Base-by-base conservation (phyloP, 2,329 filamentous ascomycete genomes). In the Neonectria hederae region DNA sequence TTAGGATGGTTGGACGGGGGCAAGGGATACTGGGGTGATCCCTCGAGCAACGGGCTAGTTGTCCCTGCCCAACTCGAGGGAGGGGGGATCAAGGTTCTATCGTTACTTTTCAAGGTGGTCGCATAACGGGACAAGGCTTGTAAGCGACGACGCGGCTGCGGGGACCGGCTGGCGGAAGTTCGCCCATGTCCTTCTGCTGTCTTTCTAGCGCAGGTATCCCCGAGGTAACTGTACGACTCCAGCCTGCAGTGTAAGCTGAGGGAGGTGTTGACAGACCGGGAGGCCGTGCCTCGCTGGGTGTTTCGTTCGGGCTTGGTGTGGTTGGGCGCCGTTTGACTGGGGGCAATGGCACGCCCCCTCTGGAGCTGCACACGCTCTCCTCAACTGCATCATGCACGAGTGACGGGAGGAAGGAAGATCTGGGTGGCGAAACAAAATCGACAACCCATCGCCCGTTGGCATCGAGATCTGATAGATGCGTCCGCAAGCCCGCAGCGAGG, bases 31-130 rank as follows among this genome's bases (percentile, higher is more conserved):
- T 46, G 59, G 70, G 70, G 66, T 72, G 49, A 56, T 43, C 62
- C 63, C 64, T 65, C 55, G 46, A 66, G 38, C 40, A 56, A 40
- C 45, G 54, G 62, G 48, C 61, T 60, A 65, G 63, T 46, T 65
- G 60, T 66, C 64, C 62, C 64, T 68, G 65, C 70, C 68, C 69
- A 69, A 67, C 65, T 49, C 24, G 35, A 54, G 46, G 48, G 63
- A 43, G 63, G 46, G 65, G 54, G 64, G 67, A 71, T 65, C 69
- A 72, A 69, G 69, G 65, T 70, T 72, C 65, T 69, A 67, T 49
- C 32, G 32, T 45, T 38, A n/a, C 19, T 43, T 48, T 57, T 56
- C 52, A 17, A 43, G 49, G 32, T 43, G 35, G 52, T 38, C 40
- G 57, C 42, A 60, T 54, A 49, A 49, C 35, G 42, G 53, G 42